These are phyloP conservation scores for Pseudogymnoascus sp. DNA, from an alignment of 2,329 filamentous ascomycete species.

Conservation along the genomic window DNA sequence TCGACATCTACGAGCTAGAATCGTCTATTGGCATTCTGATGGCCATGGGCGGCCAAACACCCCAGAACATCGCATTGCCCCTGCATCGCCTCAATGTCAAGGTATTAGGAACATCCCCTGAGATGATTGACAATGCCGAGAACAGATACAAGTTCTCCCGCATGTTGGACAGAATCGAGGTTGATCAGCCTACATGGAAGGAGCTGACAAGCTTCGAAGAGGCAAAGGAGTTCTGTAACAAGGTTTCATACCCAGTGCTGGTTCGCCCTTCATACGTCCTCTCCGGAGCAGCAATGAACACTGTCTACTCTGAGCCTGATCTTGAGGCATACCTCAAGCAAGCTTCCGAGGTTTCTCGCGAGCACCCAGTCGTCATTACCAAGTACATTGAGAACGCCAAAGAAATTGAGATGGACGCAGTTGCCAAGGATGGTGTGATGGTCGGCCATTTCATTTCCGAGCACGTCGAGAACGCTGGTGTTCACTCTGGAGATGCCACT, in stretches of 20 bases:
- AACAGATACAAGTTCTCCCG: conserved; percentile 98
- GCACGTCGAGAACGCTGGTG: conserved; percentile 96
- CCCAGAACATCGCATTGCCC: conserved; percentile 93
- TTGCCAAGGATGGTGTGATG: conserved; percentile 80
- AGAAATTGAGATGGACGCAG: conserved; percentile 99
- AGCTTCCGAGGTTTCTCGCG: conserved; percentile 84
- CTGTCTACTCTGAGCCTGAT: conserved; percentile 92
- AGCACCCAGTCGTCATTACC: conserved; percentile 95
- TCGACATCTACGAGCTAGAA: conserved; percentile 91
- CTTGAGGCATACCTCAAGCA: conserved; percentile 81
- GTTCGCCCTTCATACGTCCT: conserved; percentile 95
- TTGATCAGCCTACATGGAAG: conserved; percentile 97
- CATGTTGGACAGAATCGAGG: conserved; percentile 88
- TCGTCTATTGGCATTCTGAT: conserved; percentile 76
- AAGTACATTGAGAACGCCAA: conserved; percentile 99
- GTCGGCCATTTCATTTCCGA: conserved; percentile 96
- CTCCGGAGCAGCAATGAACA: conserved; percentile 98
- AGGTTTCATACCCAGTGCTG: conserved; percentile 85
- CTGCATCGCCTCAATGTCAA: conserved; percentile 84
- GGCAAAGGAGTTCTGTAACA: conserved; percentile 76
- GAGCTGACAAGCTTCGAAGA: conserved; percentile 93
- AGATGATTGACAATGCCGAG: conserved; percentile 98
- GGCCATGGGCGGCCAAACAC: conserved; percentile 94
- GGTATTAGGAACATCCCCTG: conserved; percentile 88
- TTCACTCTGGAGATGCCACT: conserved; percentile 96